These are phyloP conservation scores for Acanthamoeba castellanii DNA, from an alignment of 208 protist species.

Conservation along the genomic window DNA sequence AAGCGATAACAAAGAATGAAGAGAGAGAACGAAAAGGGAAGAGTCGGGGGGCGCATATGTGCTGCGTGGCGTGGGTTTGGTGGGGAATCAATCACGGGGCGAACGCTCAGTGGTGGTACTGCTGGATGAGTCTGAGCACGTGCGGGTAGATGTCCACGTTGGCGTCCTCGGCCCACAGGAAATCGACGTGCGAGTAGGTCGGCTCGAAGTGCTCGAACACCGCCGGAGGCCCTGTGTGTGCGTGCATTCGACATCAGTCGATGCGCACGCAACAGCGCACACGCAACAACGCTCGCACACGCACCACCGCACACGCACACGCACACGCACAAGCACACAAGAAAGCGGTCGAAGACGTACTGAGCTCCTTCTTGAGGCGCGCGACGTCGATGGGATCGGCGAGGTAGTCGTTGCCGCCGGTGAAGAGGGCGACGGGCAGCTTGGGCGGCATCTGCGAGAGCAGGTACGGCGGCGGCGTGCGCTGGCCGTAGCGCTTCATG, in stretches of 20 bases:
- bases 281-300: not conserved
- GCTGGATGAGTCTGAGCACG: constrained; percentile 23
- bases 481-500: constrained; percentile 46
- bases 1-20: too few relatives aligned
- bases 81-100: too few relatives aligned
- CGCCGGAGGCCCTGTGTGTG: not conserved
- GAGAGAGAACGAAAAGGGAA: too few relatives aligned
- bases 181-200: constrained; percentile 52
- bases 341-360: not conserved
- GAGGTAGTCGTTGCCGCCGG: constrained; percentile 66
- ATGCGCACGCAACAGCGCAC: not conserved
- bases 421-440: constrained; percentile 67
- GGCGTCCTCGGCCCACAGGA: constrained; percentile 41
- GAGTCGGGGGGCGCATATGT: too few relatives aligned
- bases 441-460: constrained; percentile 36
- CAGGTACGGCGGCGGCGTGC: constrained; percentile 33
- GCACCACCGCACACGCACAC: too few relatives aligned
- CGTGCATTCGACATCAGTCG: too few relatives aligned
- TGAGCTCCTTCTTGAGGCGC: constrained; percentile 31
- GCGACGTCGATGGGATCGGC: constrained; percentile 56
- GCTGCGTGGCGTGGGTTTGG: too few relatives aligned
- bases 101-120: not conserved
- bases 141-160: constrained; percentile 12
- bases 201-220: constrained; percentile 53
- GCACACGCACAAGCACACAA: not conserved